These are phyloP conservation scores for Tuctoria greenei DNA, from an alignment of 176 grass and related monocot species.

Conservation along the genomic window DNA sequence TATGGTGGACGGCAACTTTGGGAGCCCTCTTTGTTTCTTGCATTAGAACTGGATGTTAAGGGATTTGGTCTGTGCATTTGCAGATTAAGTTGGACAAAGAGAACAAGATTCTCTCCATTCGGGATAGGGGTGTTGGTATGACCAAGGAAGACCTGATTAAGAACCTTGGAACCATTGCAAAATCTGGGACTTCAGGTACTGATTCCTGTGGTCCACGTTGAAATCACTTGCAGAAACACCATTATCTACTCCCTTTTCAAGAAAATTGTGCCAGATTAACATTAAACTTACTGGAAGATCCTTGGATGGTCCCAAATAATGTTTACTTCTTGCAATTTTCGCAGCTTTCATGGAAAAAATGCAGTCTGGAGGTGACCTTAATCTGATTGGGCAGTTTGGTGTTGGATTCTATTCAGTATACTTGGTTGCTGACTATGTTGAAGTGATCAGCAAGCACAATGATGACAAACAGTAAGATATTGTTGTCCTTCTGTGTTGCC, in stretches of 20 bases:
- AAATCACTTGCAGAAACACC: background rate
- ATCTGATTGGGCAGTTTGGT: slow-evolving; percentile 93
- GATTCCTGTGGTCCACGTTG: background rate
- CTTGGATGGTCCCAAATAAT: slow-evolving; percentile 12
- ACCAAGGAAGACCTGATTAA: slow-evolving; percentile 98
- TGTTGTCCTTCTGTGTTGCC: background rate
- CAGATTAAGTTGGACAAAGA: slow-evolving; percentile 99
- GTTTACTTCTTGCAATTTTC: slow-evolving; percentile 12
- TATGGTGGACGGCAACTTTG: slow-evolving; percentile 17
- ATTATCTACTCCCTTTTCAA: no score
- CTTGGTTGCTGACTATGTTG: slow-evolving; percentile 96
- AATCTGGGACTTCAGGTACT: slow-evolving; percentile 93
- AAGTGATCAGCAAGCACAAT: slow-evolving; percentile 99
- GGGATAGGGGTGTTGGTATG: slow-evolving; percentile 96
- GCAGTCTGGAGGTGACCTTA: slow-evolving; percentile 90
- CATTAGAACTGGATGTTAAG: background rate
- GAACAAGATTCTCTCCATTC: slow-evolving; percentile 79
- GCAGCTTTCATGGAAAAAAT: slow-evolving; percentile 94
- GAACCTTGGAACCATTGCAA: slow-evolving; percentile 93
- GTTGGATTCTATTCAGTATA: slow-evolving; percentile 99
- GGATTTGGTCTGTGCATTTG: slow-evolving; percentile 22
- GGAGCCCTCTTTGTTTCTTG: background rate
- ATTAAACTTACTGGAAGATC: background rate
- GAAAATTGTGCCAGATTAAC: background rate
- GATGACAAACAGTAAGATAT: slow-evolving; percentile 92